Evolutionary conservation across 208 protist species (phyloP).

Genomic region (Polymyxa betae): DNA sequence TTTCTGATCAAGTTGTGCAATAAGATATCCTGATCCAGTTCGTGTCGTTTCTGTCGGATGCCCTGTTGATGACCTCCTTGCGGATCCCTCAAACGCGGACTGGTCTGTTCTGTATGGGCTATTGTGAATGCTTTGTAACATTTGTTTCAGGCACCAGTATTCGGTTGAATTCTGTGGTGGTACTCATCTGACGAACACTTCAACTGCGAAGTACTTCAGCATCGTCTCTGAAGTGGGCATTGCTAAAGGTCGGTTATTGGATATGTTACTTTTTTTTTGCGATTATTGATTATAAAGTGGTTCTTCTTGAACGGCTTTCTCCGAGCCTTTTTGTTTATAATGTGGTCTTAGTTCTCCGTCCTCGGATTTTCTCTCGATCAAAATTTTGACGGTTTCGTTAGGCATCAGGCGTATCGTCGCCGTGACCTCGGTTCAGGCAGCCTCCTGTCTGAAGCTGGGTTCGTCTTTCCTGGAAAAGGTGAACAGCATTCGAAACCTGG

Average conservation of each 20-base stretch:
- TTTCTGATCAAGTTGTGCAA: neutral
- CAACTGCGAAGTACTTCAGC: constrained; percentile 73
- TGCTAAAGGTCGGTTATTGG: constrained; percentile 9
- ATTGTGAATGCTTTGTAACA: neutral
- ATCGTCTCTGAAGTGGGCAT: constrained; percentile 84
- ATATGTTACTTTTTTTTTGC: neutral
- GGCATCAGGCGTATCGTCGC: constrained; percentile 52
- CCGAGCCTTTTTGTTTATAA: too few relatives aligned
- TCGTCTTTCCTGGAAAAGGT: neutral
- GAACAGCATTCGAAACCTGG: neutral
- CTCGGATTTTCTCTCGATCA: neutral
- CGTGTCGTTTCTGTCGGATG: constrained; percentile 93
- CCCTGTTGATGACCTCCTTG: constrained; percentile 80
- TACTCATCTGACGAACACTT: constrained; percentile 73
- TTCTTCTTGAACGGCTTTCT: too few relatives aligned
- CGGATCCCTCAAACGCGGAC: neutral
- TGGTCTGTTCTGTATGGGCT: constrained; percentile 19
- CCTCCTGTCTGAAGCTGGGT: neutral
- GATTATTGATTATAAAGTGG: too few relatives aligned
- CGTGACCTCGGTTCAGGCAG: neutral
- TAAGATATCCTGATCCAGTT: constrained; percentile 96
- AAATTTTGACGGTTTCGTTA: neutral
- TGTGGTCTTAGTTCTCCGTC: neutral
- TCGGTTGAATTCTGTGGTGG: constrained; percentile 96
- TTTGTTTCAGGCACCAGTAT: constrained; percentile 81